A percentile compares a stretch with the other conserved stretches of the same genome.
phyloP scores from a whole-genome alignment of 2,329 filamentous ascomycete species.

The Phoma sp. region DNA sequence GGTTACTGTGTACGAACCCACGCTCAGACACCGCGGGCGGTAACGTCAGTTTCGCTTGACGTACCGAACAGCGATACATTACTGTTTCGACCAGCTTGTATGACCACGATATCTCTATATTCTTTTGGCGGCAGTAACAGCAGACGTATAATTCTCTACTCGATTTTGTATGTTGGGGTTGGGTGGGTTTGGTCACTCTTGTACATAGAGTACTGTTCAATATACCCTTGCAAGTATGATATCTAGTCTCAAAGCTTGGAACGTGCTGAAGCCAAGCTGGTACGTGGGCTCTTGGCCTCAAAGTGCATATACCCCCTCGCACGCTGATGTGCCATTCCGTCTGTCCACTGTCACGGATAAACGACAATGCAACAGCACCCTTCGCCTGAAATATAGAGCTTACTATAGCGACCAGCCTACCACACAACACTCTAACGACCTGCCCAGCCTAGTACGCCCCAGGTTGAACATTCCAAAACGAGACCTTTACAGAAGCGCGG shows the following conservation, averaged over 20 bases:
- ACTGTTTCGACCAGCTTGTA: background rate
- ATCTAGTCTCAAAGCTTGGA: background rate
- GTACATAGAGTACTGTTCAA: conserved; percentile 15
- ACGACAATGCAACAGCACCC: background rate
- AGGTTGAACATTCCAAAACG: background rate
- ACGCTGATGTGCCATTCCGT: background rate
- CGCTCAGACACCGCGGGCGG: background rate
- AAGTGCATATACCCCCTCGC: no score
- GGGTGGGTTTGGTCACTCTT: conserved; percentile 7
- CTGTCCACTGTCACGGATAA: background rate
- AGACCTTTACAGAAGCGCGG: background rate
- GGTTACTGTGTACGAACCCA: background rate
- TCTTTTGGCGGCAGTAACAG: conserved; percentile 12
- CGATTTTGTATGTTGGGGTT: conserved; percentile 5
- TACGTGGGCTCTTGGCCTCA: no score
- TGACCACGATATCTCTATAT: conserved; percentile 7
- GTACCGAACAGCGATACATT: background rate
- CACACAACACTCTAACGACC: background rate
- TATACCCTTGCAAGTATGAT: conserved; percentile 10
- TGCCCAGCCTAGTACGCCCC: background rate
- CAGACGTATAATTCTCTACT: conserved; percentile 25
- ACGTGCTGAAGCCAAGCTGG: no score
- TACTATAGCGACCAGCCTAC: background rate
- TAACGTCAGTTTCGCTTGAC: background rate
- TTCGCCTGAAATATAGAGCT: background rate